phyloP scores from a whole-genome alignment of 2,329 filamentous ascomycete species.

The Trichophyton equinum region DNA sequence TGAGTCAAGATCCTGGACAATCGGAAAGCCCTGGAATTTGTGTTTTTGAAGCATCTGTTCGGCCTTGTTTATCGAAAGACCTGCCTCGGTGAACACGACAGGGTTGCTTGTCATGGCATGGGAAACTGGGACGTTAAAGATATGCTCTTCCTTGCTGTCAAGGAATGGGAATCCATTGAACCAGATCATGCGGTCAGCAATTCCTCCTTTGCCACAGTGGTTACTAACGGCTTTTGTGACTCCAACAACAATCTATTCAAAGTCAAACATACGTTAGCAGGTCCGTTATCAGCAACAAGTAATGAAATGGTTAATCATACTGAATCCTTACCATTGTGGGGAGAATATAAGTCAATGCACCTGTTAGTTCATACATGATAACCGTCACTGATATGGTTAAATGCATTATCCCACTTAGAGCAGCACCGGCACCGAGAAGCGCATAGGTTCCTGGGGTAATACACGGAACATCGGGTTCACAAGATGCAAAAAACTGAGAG shows the following conservation, averaged over 20 bases:
- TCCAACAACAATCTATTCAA: conserved; percentile 67
- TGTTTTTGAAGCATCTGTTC: conserved; percentile 66
- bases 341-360: conserved; percentile 91
- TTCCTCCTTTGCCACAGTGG: conserved; percentile 86
- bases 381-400: conserved; percentile 93
- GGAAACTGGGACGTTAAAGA: conserved; percentile 87
- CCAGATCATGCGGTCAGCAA: conserved; percentile 97
- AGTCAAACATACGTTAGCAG: not conserved
- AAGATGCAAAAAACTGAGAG: conserved; percentile 76
- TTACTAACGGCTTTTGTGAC: conserved; percentile 90
- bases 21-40: conserved; percentile 83
- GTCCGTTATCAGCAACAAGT: not conserved
- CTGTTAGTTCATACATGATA: conserved; percentile 98
- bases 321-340: conserved; percentile 63
- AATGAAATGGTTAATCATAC: not conserved
- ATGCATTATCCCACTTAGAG: conserved; percentile 94
- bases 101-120: conserved; percentile 74
- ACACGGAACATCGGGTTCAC: conserved; percentile 81
- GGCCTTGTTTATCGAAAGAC: conserved; percentile 61
- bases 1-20: conserved; percentile 60
- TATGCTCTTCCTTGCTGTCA: conserved; percentile 94
- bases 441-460: conserved; percentile 97
- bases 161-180: conserved; percentile 95
- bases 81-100: conserved; percentile 59
- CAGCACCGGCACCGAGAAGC: conserved; percentile 82